Conservation (phyloP, 2,329 filamentous ascomycete species). For the Alternaria incomplexa region DNA sequence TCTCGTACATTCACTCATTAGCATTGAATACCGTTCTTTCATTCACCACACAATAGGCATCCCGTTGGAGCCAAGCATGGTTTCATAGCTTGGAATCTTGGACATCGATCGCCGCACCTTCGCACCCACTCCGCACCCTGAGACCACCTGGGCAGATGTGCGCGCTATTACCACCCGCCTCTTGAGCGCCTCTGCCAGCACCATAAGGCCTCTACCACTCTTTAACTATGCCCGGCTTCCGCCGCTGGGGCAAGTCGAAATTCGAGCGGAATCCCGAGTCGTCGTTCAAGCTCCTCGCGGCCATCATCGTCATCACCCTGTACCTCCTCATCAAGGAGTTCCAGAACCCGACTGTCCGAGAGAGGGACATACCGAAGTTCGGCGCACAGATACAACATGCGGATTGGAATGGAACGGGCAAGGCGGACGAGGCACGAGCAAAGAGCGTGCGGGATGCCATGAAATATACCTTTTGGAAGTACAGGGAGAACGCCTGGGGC, state of each 20-base stretch:
- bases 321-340: conserved; percentile 50
- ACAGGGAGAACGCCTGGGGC: conserved; percentile 50
- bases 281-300: conserved; percentile 51
- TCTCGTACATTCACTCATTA: neutral
- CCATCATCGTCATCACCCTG: conserved; percentile 48
- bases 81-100: conserved; percentile 3
- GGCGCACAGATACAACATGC: conserved; percentile 43
- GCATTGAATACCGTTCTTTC: neutral
- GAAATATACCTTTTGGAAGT: conserved; percentile 50
- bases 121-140: conserved; percentile 22
- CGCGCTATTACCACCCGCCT: conserved; percentile 21
- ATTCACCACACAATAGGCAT: neutral
- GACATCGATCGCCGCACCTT: conserved; percentile 14
- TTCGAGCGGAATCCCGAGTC: conserved; percentile 49
- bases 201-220: conserved; percentile 8
- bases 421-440: conserved; percentile 43
- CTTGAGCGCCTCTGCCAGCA: conserved; percentile 22
- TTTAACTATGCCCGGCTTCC: conserved; percentile 42
- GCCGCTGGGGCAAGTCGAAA: conserved; percentile 46
- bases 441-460: conserved; percentile 47
- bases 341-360: conserved; percentile 37
- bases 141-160: conserved; percentile 27
- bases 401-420: conserved; percentile 44
- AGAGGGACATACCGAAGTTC: conserved; percentile 10
- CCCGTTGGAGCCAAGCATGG: neutral